Evolutionary conservation across 768 basidiomycete species (phyloP).

Genomic region (Trametes cinnabarina): DNA sequence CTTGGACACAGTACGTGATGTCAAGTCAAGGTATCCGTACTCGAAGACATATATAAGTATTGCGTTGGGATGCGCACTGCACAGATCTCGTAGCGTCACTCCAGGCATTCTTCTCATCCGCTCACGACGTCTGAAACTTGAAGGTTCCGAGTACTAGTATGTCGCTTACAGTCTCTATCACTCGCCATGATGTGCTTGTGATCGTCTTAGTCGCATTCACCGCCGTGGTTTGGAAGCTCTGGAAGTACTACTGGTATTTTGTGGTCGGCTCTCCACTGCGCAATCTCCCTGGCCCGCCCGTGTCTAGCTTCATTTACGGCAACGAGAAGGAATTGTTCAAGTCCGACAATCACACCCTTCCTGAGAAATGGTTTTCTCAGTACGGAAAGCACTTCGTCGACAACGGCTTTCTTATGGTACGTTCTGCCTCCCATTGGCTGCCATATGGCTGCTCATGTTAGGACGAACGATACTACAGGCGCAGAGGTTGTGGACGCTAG

Average conservation of each 20-base stretch:
- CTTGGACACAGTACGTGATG: too few species aligned
- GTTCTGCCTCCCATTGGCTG: constrained; percentile 10
- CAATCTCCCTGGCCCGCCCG: constrained; percentile 49
- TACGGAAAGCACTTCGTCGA: constrained; percentile 48
- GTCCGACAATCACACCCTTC: constrained; percentile 37
- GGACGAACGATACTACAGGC: not conserved
- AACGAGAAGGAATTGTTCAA: constrained; percentile 45
- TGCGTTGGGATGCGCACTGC: too few species aligned
- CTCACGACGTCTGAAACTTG: too few species aligned
- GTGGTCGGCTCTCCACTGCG: constrained; percentile 39
- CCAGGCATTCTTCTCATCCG: too few species aligned
- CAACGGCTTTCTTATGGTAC: constrained; percentile 43
- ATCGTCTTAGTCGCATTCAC: not conserved
- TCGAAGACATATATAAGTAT: too few species aligned
- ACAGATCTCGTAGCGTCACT: too few species aligned
- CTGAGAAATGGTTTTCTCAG: constrained; percentile 42
- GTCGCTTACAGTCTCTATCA: not conserved
- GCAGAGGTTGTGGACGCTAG: constrained; percentile 31
- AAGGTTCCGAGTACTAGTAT: too few species aligned
- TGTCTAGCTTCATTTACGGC: constrained; percentile 46
- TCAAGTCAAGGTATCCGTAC: too few species aligned
- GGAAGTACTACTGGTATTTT: not conserved
- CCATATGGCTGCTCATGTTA: not conserved
- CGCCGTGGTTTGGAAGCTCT: not conserved
- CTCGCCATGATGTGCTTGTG: not conserved